These are phyloP conservation scores for Coccomyxa subellipsoidea DNA, from an alignment of 163 green algal species.

Conservation along the genomic window DNA sequence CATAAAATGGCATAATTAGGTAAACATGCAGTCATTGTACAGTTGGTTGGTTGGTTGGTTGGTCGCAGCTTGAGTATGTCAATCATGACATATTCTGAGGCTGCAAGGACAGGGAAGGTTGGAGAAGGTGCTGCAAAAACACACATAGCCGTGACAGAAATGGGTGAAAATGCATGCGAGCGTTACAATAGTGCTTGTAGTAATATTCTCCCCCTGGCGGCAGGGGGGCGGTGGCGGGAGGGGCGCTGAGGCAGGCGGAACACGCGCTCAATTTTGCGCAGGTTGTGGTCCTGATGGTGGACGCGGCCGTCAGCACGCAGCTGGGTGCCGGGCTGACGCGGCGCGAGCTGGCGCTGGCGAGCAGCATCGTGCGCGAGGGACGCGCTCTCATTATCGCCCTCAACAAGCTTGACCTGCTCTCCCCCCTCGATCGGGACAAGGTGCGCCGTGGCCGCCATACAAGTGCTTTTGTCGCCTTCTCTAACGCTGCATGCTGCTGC, in stretches of 20 bases:
- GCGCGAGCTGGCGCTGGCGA: slow-evolving; percentile 71
- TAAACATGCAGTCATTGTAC: too few species aligned
- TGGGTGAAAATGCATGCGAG: too few species aligned
- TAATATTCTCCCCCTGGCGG: background rate
- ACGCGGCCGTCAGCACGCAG: slow-evolving; percentile 40
- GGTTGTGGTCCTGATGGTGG: slow-evolving; percentile 83
- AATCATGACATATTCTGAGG: too few species aligned
- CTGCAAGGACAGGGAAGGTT: too few species aligned
- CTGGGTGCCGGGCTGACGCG: slow-evolving; percentile 51
- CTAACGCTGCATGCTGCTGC: too few species aligned
- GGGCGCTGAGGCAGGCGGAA: slow-evolving; percentile 44
- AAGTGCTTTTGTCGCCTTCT: too few species aligned
- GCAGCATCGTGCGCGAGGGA: slow-evolving; percentile 60
- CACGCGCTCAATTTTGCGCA: slow-evolving; percentile 59
- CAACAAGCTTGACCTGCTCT: slow-evolving; percentile 86
- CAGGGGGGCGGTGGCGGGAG: slow-evolving; percentile 41
- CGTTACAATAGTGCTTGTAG: too few species aligned
- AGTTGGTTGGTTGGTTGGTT: too few species aligned
- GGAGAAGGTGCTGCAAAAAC: too few species aligned
- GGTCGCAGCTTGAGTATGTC: too few species aligned
- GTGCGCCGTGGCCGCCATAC: background rate
- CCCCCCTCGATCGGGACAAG: background rate
- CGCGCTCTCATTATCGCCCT: slow-evolving; percentile 73
- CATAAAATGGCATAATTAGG: too few species aligned
- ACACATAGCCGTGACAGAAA: too few species aligned